Conservation (phyloP, 1,284 basidiomycete genomes). For the Cryptococcus sp. region DNA sequence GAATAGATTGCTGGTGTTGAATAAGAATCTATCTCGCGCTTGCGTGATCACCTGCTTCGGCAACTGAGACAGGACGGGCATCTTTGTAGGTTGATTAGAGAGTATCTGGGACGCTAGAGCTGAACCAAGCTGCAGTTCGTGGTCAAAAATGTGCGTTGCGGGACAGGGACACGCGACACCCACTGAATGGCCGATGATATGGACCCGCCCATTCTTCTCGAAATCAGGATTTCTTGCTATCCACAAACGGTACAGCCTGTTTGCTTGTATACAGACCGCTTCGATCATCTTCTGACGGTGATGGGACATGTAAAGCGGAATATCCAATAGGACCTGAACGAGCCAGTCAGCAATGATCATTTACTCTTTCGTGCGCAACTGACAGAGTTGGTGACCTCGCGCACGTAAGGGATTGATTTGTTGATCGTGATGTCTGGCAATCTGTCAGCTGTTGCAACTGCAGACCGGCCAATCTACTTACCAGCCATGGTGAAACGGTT, state of each 20-base stretch:
- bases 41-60: conserved; percentile 44
- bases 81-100: conserved; percentile 59
- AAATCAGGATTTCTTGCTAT: conserved; percentile 59
- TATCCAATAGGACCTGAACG: conserved; percentile 56
- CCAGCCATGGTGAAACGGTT: conserved; percentile 56
- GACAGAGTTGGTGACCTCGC: conserved; percentile 57
- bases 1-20: conserved; percentile 58
- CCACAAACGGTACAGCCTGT: conserved; percentile 59
- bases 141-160: background rate
- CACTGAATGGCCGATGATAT: conserved; percentile 53
- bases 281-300: conserved; percentile 59
- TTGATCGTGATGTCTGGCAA: conserved; percentile 55
- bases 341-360: conserved; percentile 16
- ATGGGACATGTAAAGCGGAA: conserved; percentile 55
- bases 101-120: conserved; percentile 60
- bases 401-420: conserved; percentile 56
- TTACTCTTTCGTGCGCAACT: conserved; percentile 1
- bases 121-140: conserved; percentile 53
- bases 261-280: conserved; percentile 55
- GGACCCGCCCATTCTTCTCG: conserved; percentile 53
- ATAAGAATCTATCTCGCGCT: conserved; percentile 53
- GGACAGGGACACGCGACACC: conserved; percentile 10
- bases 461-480: conserved; percentile 21
- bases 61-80: conserved; percentile 52
- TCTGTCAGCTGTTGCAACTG: background rate